Evolutionary conservation across 2,329 filamentous ascomycete species (phyloP).

Genomic region (Cladosporium sphaerospermum): DNA sequence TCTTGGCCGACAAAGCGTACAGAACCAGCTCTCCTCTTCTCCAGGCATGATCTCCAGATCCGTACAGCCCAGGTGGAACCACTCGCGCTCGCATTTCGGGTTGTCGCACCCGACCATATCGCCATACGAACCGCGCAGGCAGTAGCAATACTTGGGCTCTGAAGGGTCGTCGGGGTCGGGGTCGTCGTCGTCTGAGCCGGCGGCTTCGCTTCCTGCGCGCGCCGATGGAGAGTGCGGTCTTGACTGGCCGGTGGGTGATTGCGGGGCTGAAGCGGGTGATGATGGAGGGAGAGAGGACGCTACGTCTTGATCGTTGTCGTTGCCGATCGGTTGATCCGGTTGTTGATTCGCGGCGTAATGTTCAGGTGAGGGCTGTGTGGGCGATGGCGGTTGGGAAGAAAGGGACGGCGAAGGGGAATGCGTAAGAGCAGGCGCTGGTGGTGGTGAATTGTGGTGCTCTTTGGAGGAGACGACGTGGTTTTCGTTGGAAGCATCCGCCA

Average conservation of each 20-base stretch:
- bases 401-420: neutral
- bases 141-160: conserved; percentile 60
- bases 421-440: conserved; percentile 6
- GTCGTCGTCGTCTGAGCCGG: conserved; percentile 12
- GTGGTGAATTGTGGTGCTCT: neutral
- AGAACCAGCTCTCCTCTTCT: conserved; percentile 49
- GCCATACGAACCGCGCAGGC: conserved; percentile 58
- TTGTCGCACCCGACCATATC: conserved; percentile 66
- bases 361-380: neutral
- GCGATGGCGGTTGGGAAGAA: neutral
- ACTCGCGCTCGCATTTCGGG: conserved; percentile 57
- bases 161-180: conserved; percentile 43
- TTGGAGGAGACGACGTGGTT: conserved; percentile 7
- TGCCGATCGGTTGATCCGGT: conserved; percentile 1
- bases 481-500: conserved; percentile 1
- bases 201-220: conserved; percentile 3
- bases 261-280: conserved; percentile 2
- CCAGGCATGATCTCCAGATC: conserved; percentile 54
- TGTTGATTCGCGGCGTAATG: neutral
- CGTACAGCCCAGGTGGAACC: conserved; percentile 62
- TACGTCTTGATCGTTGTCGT: conserved; percentile 7
- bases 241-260: neutral
- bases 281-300: conserved; percentile 6
- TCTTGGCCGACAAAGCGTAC: conserved; percentile 41
- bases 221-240: neutral